Percentiles rank a stretch among this genome's conserved stretches.
These are phyloP conservation scores for Melaleuca quinquenervia DNA, from an alignment of 345 rosid genomes.

Conservation along the genomic window DNA sequence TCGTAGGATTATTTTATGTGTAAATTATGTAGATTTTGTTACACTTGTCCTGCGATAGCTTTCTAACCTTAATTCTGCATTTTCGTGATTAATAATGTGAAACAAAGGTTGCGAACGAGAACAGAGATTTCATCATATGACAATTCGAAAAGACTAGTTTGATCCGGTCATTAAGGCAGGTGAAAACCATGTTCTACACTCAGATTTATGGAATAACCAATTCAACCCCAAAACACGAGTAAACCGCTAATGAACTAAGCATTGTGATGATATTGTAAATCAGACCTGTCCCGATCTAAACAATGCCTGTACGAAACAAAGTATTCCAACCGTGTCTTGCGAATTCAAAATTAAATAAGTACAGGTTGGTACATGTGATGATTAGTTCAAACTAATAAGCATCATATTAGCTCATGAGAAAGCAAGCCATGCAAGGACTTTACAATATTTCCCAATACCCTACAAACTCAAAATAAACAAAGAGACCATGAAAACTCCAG, in stretches of 20 bases:
- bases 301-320: background rate
- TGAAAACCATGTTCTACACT: background rate
- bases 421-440: slow-evolving; percentile 28
- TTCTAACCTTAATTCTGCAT: background rate
- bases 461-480: background rate
- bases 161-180: background rate
- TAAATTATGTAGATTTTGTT: background rate
- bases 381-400: background rate
- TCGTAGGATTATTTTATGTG: background rate
- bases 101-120: background rate
- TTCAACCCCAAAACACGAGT: background rate
- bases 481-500: background rate
- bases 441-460: slow-evolving; percentile 9
- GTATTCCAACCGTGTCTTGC: background rate
- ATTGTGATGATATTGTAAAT: background rate
- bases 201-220: background rate
- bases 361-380: background rate
- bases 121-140: background rate
- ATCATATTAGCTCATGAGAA: slow-evolving; percentile 12
- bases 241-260: background rate
- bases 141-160: background rate
- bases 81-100: background rate
- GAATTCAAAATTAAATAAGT: background rate
- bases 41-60: background rate
- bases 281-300: background rate